Base-by-base conservation (phyloP, 1,284 basidiomycete genomes). In the Entoloma clypeatum region DNA sequence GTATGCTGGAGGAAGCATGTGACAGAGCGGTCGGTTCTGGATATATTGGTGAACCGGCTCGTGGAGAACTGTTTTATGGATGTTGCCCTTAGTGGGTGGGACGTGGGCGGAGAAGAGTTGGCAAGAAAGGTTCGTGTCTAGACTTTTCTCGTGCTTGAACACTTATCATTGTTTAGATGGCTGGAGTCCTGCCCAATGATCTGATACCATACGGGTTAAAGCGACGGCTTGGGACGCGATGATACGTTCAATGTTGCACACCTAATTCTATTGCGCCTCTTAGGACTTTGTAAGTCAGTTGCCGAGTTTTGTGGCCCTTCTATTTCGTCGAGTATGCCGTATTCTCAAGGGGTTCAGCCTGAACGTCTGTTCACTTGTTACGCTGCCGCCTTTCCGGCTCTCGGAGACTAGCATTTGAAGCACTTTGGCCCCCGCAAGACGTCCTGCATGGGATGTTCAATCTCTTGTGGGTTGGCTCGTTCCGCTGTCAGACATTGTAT, bases 71-170 rank as follows among this genome's bases (percentile, higher is more conserved):
- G 74, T 45, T 70, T 94, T 35, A 52, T 86, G 33, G 79, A 79
- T 1, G 70, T 90, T 13, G 78, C 92, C 4, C 75, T 81, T 47
- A 76, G 72, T 41, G 86, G 86, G 4, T 96, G 93, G 93, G 86
- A 91, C 23, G 85, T 89, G 22, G 92, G 93, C 10, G 92, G 91
- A 1, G 76, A 84, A 57, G 79, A 80, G 35, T 66, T 81, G 45
- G 72, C 80, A 45, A 65, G 65, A 36, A 79, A 79, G 74, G 90
- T 89, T 47, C 56, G 68, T 59, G 17, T 46, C 22, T 37, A 17
- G 13, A 21, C 17, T 16, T 22, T 14, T 24, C 29, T 4, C 6
- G 11, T 23, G 7, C 14, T n/a, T 18, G 9, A 13, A 36, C 22
- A 31, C 25, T 28, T 19, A 44, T 32, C 23, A 27, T 29, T 14